Evolutionary conservation across 257 asterid species (phyloP), one percentile per base, ranked within the genome.

Genomic region (Solanum paucissectum): DNA sequence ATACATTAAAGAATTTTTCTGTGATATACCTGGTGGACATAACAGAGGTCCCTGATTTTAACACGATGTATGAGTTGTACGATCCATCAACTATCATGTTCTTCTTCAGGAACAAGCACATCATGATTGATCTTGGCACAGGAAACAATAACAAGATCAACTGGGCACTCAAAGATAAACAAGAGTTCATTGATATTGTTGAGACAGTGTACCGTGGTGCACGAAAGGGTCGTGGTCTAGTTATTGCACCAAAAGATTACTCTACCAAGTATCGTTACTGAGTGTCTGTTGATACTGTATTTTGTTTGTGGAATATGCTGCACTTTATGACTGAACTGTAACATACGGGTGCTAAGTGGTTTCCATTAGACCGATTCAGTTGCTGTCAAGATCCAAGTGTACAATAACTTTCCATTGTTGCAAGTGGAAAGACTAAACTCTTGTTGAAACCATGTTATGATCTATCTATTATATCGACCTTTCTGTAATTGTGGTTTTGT

Each of bases 141-240:
- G 98, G 99, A 88, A 96, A 96, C 93, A 95, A 96, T 93, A 96
- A 96, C 92, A 95, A 96, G 92, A 96, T 96, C 92, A 96, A 96
- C 91, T 96, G 99, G 98, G 98, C 99, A 38, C 88, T 96, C 90
- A 96, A 96, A 92, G 99, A 96, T 89, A 96, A 96, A 91, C 98
- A 97, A 87, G 99, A 97, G 93, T 97, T 97, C 89, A 95, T 97
- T 37, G 98, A 97, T 90, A 95, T 97, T 40, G 97, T 97, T 20
- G 99, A 97, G 93, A 97, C 99, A 1, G 96, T 97, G 18, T 97
- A 93, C 73, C 98, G 98, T 40, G 99, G 99, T 7, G 98, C 98
- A 40, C 94, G 99, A 90, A 97, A 95, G 90, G 99, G 98, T 3
- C 96, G 98, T 12, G 98, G 99, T 92, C 96, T 97, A 7, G 99